Base-by-base conservation (phyloP, 805 yeast genomes). In the Suhomyces sp. region DNA sequence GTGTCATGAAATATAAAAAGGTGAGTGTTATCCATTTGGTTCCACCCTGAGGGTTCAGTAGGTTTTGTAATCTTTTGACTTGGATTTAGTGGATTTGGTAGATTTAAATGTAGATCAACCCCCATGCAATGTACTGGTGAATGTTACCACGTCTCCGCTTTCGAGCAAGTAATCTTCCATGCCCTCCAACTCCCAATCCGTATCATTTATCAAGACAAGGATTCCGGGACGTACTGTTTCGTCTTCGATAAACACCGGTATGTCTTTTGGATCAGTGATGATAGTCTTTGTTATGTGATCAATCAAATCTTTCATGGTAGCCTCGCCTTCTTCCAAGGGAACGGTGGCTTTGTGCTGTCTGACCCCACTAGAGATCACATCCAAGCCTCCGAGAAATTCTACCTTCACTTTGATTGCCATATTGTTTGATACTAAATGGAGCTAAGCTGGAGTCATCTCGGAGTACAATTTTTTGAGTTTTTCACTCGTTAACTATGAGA, bases 101-200 rank as follows among this genome's bases (percentile, higher is more conserved):
- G n/a, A n/a, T n/a, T n/a, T n/a, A n/a, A n/a, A n/a, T n/a, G n/a
- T n/a, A n/a, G n/a, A n/a, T 52, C 54, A 91, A 30, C 98, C 98
- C 4, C 98, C 98, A 50, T 91, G 98, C 42, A 91, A 66, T 3
- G 98, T 93, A 26, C 95, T 84, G 2, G 97, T 91, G 52, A 91
- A 91, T 3, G 95, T 79, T 25, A 91, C 73, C 15, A 77, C 70
- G 58, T 91, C 98, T 9, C 84, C 81, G 31, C 74, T 63, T 57
- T 86, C 83, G 11, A 93, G 57, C n/a, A 70, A 77, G 51, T 88
- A 88, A 7, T 77, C 83, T 48, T 86, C 88, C 58, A 82, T 88
- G 8, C 88, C 98, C 56, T 88, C 95, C 10, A 91, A 62, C 53
- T 91, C 98, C 98, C 98, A 91, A 63, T 91, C 98, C 0, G 95